phyloP scores from a whole-genome alignment of 2,329 filamentous ascomycete genomes.

The Chaetomiaceae sp. region DNA sequence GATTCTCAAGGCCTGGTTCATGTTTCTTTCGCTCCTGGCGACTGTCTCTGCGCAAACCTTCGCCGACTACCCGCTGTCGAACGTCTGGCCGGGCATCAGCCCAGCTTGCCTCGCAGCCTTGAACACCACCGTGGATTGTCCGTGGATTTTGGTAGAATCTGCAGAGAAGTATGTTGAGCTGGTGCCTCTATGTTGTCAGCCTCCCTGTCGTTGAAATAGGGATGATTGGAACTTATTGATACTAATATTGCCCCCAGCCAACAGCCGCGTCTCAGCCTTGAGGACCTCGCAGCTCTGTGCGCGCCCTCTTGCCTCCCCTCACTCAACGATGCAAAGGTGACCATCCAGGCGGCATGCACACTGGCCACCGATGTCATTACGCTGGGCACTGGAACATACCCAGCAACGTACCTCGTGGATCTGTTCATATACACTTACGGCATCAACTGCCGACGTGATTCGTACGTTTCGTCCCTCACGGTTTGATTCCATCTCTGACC shows the following conservation, averaged over 20 bases:
- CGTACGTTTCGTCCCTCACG: neutral
- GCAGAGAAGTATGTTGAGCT: neutral
- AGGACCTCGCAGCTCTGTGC: neutral
- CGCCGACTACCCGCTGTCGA: neutral
- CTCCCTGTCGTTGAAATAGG: neutral
- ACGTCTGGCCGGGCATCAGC: neutral
- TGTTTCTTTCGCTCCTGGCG: neutral
- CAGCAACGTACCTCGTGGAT: neutral
- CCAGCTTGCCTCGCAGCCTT: neutral
- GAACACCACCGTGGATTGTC: neutral
- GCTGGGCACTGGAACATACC: neutral
- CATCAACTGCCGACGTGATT: neutral
- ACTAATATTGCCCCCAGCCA: neutral
- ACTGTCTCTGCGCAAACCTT: neutral
- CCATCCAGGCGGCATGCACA: neutral
- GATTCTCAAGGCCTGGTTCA: neutral
- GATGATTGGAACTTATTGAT: neutral
- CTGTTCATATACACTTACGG: constrained; percentile 3
- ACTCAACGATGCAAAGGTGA: neutral
- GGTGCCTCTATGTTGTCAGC: neutral
- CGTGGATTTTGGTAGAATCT: neutral
- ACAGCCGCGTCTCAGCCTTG: neutral
- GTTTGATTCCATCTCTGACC: neutral
- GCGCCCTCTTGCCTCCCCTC: neutral
- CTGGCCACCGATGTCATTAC: neutral